Conservation (phyloP, 306 rosid species). For the Corylus heterophylla region DNA sequence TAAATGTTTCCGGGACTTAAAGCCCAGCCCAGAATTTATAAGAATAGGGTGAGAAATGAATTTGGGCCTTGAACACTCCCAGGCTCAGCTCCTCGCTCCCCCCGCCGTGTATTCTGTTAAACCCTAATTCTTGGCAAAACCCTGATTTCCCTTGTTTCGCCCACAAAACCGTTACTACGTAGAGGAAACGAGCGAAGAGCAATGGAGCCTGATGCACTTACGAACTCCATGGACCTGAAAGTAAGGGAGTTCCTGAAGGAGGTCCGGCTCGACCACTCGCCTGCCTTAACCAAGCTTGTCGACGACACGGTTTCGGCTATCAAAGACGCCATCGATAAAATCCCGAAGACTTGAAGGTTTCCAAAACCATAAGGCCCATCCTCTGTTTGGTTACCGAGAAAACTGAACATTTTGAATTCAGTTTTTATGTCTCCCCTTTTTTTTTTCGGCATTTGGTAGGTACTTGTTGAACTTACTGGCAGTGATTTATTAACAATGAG, state of each 20-base stretch:
- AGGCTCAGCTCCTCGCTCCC: neutral
- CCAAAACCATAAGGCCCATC: neutral
- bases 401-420: neutral
- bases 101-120: neutral
- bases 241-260: conserved; percentile 66
- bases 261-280: conserved; percentile 45
- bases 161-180: neutral
- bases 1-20: no score
- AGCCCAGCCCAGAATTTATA: no score
- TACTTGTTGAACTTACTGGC: conserved; percentile 7
- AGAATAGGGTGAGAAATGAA: neutral
- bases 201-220: neutral
- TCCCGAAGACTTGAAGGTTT: conserved; percentile 57
- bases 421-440: neutral
- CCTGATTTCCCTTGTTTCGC: neutral
- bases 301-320: conserved; percentile 58
- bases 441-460: neutral
- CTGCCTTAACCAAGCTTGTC: conserved; percentile 43
- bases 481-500: neutral
- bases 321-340: conserved; percentile 45
- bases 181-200: neutral
- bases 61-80: neutral
- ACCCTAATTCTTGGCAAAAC: neutral
- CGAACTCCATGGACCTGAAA: conserved; percentile 53
- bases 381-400: neutral